These are phyloP conservation scores for Artemisia tridentata DNA, from an alignment of 129 eudicot species.

Conservation along the genomic window DNA sequence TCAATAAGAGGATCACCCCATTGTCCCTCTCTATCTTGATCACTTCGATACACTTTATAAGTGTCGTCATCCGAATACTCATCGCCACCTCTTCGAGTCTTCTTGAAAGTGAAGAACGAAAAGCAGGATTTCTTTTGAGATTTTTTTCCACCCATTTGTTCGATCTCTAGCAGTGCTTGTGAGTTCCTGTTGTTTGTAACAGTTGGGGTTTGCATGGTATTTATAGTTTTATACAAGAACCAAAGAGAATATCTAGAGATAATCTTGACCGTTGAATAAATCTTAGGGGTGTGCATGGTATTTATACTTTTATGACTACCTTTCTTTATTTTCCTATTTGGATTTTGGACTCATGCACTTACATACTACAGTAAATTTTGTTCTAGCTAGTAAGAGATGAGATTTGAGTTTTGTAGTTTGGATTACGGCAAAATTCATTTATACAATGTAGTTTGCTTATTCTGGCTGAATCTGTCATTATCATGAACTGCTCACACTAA, in stretches of 20 bases:
- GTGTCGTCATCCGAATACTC: slow-evolving; percentile 21
- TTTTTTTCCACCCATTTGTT: slow-evolving; percentile 12
- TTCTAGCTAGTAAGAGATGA: no score
- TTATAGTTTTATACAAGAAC: background rate
- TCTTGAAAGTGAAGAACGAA: slow-evolving; percentile 8
- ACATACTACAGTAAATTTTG: no score
- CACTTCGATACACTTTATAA: slow-evolving; percentile 33
- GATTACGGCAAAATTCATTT: no score
- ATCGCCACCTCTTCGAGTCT: slow-evolving; percentile 1
- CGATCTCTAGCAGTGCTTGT: background rate
- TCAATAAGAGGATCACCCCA: slow-evolving; percentile 28
- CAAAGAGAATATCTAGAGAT: slow-evolving; percentile 5
- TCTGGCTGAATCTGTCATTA: no score
- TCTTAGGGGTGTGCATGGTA: slow-evolving; percentile 13
- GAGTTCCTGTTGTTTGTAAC: slow-evolving; percentile 2
- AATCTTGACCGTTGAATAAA: slow-evolving; percentile 11
- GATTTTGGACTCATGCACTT: no score
- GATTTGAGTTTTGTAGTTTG: no score
- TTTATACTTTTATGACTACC: no score
- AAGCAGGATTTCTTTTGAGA: slow-evolving; percentile 17
- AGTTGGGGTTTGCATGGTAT: background rate
- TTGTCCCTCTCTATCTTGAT: slow-evolving; percentile 12
- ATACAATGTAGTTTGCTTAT: no score
- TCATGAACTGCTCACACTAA: no score
- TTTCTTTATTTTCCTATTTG: no score